Base-by-base conservation (phyloP, 1,284 basidiomycete species). In the Heterobasidion parviporum region DNA sequence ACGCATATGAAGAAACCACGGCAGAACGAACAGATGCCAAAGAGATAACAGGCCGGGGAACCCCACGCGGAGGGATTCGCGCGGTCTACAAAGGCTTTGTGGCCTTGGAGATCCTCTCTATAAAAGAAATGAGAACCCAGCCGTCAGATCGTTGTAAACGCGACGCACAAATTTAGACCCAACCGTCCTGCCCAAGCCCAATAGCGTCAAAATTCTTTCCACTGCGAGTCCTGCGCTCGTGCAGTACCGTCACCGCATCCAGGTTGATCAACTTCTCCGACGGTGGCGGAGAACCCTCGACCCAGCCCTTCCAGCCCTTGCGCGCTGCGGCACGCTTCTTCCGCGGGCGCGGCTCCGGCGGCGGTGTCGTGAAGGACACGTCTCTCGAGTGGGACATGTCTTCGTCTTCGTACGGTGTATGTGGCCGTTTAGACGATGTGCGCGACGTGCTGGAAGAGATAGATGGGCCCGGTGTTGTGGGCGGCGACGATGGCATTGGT, bases 231-330 rank as follows among this genome's bases (percentile, higher is more conserved):
- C 84, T 78, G 58, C 88, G 72, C 70, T 89, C 87, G 58, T 77
- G 70, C 16, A 82, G 72, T 32, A 80, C 67, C 18, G 77, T 72
- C 52, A 86, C 82, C 56, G 77, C 74, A 65, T 91, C 82, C 63
- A 89, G 78, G 62, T 90, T 91, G 70, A 89, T 92, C 56, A 89
- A 71, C 66, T 85, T 91, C 63, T 83, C 83, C 20, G 84, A 89
- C 8, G 89, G 88, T 50, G 81, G 85, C 8, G 88, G 85, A 10
- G 85, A 88, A 59, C 85, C 86, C 72, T 89, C 88, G 16, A 89
- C 85, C 88, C 88, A 91, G 53, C 87, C 87, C 71, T 89, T 92
- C 82, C 91, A 94, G 44, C 87, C 89, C 66, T 87, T 88, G 66
- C 77, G 82, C 38, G 82, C 84, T 1, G 83, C 84, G 18, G 79